Base-by-base conservation (phyloP, 2,329 filamentous ascomycete species). In the Fusarium decemcellulare region DNA sequence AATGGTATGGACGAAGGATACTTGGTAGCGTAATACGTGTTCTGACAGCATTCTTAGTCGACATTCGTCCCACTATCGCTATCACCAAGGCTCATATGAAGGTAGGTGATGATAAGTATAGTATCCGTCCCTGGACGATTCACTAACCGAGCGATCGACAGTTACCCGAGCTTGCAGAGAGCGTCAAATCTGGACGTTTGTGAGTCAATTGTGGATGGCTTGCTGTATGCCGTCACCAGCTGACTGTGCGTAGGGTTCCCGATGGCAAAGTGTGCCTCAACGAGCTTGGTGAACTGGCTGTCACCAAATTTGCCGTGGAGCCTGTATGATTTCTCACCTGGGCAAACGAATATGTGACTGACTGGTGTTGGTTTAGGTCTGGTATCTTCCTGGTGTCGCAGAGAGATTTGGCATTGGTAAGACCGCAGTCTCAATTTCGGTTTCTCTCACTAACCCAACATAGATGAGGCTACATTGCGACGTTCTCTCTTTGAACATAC, bases 271-370 rank as follows among this genome's bases (percentile, higher is more conserved):
- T 98, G 46, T 95, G 94, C 76, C 80, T 98, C 56, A 97, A 97
- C 76, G 86, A 90, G n/a, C 82, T 84, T 4, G 96, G 96, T 59
- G 96, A 98, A 78, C 85, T 98, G 39, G 92, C 92, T 34, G 96
- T 98, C 6, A 98, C 96, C 50, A 99, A 99, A 79, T 93, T 98
- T 69, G 96, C 96, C 5, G 96, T 98, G 18, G 96, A 99, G 80
- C 96, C 96, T 27, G 95, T 93, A 70, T 84, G 88, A 82, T 32
- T 1, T 47, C 23, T 10, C 16, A n/a, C 37, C 15, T 16, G 29
- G 39, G 36, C 1, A 43, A 10, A 12, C n/a, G 30, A 43, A 50
- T 15, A 9, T 23, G 16, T 29, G 14, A 39, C 63, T 70, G 39
- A 70, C 46, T 0, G 39, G 16, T 29, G 6, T 23, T 53, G 6